A percentile compares a stretch with the other conserved stretches of the same genome.
These are phyloP conservation scores for Diospyros kaki DNA, from an alignment of 148 eudicot species.

Conservation along the genomic window DNA sequence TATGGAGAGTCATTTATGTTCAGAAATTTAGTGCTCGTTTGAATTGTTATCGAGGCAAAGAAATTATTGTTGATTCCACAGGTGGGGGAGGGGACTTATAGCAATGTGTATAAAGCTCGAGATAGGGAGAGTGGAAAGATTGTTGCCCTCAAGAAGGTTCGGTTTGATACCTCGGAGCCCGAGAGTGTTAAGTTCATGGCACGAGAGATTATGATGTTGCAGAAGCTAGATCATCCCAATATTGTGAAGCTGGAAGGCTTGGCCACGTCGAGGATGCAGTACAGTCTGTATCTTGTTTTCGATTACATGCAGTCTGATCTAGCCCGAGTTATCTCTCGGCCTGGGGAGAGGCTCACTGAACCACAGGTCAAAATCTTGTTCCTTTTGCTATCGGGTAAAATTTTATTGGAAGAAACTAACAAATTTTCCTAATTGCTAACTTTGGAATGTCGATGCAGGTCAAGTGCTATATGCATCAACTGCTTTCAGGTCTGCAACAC, in stretches of 20 bases:
- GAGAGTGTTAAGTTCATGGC: constrained; percentile 51
- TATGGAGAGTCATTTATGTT: no score
- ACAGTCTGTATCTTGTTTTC: constrained; percentile 38
- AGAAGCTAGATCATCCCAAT: constrained; percentile 43
- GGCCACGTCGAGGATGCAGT: constrained; percentile 50
- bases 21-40: background rate
- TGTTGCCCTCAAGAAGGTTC: constrained; percentile 45
- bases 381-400: background rate
- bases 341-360: constrained; percentile 36
- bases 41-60: background rate
- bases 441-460: constrained; percentile 21
- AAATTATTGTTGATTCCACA: constrained; percentile 7
- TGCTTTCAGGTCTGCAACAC: constrained; percentile 43
- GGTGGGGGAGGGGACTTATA: constrained; percentile 45
- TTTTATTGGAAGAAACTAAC: background rate
- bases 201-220: constrained; percentile 39
- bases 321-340: constrained; percentile 29
- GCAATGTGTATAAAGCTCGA: constrained; percentile 50
- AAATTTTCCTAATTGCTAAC: background rate
- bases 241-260: constrained; percentile 42
- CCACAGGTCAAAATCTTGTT: constrained; percentile 26
- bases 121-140: constrained; percentile 36
- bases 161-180: constrained; percentile 46
- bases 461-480: constrained; percentile 41
- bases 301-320: constrained; percentile 43